phyloP scores from a whole-genome alignment of 2,329 filamentous ascomycete genomes.

The Colletotrichum cordylinicola region DNA sequence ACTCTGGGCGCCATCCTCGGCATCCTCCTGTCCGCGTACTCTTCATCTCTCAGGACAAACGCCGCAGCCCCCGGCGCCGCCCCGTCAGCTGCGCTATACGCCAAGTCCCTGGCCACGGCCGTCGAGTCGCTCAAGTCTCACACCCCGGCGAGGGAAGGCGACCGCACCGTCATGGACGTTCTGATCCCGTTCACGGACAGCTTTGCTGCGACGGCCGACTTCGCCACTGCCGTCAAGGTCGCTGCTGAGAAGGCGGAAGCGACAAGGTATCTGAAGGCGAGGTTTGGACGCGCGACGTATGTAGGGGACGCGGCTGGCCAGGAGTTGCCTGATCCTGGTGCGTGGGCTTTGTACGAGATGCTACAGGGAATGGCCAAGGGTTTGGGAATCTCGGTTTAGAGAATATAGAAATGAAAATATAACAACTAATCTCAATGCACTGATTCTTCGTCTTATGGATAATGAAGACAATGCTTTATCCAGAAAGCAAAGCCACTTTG shows the following conservation, averaged over 20 bases:
- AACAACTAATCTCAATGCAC: not conserved
- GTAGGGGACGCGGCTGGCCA: constrained; percentile 32
- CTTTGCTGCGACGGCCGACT: constrained; percentile 21
- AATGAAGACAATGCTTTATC: too few relatives aligned
- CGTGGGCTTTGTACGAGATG: constrained; percentile 36
- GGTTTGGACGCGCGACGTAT: constrained; percentile 33
- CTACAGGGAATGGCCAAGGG: constrained; percentile 9
- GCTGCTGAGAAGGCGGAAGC: constrained; percentile 34
- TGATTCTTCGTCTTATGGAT: not conserved
- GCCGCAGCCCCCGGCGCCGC: not conserved
- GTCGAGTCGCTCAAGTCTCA: constrained; percentile 28
- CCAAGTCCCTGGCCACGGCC: constrained; percentile 25
- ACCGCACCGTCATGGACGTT: constrained; percentile 29
- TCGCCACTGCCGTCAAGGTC: constrained; percentile 42
- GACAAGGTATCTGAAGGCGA: constrained; percentile 29
- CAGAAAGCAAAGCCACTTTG: too few relatives aligned
- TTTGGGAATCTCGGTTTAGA: not conserved
- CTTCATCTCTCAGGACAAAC: constrained; percentile 21
- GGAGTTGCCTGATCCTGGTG: constrained; percentile 33
- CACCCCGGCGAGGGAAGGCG: constrained; percentile 31
- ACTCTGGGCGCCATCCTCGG: constrained; percentile 39
- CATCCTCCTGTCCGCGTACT: constrained; percentile 31
- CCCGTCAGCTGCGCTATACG: constrained; percentile 21
- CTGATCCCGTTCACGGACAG: constrained; percentile 24
- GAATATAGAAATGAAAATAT: not conserved